A percentile compares a stretch with the other conserved stretches of the same genome.
Evolutionary conservation across 352 stramenopile genomes (phyloP).

Genomic region (Phytophthora sp.): DNA sequence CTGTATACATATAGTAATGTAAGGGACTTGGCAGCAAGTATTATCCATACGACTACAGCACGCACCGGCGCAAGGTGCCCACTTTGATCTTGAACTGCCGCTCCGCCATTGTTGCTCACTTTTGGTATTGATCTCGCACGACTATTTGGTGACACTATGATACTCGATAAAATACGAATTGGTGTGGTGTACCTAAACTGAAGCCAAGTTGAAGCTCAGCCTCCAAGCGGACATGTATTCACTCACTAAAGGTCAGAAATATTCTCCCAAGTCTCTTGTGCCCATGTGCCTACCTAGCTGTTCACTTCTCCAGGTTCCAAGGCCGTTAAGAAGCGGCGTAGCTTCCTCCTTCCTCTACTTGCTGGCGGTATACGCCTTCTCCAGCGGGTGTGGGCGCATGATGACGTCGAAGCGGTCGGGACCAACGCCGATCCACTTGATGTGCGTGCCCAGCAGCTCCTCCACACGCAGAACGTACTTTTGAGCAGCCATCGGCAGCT

Average conservation of each 20-base stretch:
- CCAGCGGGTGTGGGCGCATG: conserved; percentile 77
- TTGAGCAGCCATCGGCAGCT: conserved; percentile 95
- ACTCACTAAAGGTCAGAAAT: background rate
- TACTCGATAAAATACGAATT: background rate
- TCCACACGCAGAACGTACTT: conserved; percentile 98
- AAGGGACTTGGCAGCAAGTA: too few relatives aligned
- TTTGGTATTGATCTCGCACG: background rate
- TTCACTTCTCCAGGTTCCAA: background rate
- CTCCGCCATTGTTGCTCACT: conserved; percentile 52
- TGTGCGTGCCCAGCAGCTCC: conserved; percentile 95
- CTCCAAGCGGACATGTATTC: background rate
- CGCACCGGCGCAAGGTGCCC: conserved; percentile 68
- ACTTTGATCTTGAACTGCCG: conserved; percentile 87
- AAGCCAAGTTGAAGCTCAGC: background rate
- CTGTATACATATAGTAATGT: conserved; percentile 27
- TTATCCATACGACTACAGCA: background rate
- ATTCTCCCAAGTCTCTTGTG: too few relatives aligned
- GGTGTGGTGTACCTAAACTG: conserved; percentile 11
- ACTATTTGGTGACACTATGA: conserved; percentile 1
- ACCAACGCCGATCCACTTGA: conserved; percentile 99
- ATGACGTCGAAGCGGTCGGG: conserved; percentile 96
- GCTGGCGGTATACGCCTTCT: conserved; percentile 58
- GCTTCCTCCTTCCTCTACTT: conserved; percentile 26
- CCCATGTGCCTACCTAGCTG: too few relatives aligned
- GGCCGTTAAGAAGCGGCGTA: conserved; percentile 13